Conservation (phyloP, 306 rosid species). For the Lathyrus sativus region DNA sequence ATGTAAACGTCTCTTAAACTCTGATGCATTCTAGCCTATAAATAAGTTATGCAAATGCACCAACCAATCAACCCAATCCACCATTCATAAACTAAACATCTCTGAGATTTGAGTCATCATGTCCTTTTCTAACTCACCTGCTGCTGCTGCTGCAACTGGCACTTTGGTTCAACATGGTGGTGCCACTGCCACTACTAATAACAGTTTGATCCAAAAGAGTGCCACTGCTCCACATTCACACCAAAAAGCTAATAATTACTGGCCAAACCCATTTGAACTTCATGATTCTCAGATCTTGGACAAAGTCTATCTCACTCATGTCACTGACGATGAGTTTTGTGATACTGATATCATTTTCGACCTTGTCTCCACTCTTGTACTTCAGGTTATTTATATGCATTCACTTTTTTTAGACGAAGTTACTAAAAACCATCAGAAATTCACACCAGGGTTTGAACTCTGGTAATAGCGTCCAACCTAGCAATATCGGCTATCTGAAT, state of each 20-base stretch:
- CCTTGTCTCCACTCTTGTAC: slow-evolving; percentile 39
- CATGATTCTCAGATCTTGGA: slow-evolving; percentile 36
- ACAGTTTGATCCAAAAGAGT: slow-evolving; percentile 7
- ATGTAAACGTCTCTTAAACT: background rate
- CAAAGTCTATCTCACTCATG: slow-evolving; percentile 38
- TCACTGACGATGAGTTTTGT: slow-evolving; percentile 42
- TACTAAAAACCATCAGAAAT: too few species aligned
- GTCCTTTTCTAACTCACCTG: slow-evolving; percentile 29
- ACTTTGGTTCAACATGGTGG: background rate
- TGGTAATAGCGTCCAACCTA: too few species aligned
- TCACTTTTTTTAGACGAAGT: background rate
- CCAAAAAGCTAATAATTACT: slow-evolving; percentile 14
- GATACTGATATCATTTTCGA: slow-evolving; percentile 22
- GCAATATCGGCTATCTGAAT: too few species aligned
- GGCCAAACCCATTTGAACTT: slow-evolving; percentile 39
- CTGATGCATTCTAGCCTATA: slow-evolving; percentile 32
- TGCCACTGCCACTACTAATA: background rate
- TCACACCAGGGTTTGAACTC: too few species aligned
- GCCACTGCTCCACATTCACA: slow-evolving; percentile 3
- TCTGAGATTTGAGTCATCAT: slow-evolving; percentile 26
- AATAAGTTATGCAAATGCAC: slow-evolving; percentile 10
- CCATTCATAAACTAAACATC: slow-evolving; percentile 8
- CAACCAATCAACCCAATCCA: background rate
- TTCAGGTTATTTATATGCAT: slow-evolving; percentile 30
- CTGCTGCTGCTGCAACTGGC: background rate